Percentiles rank a stretch among this genome's conserved stretches.
Conservation (phyloP, 768 basidiomycete species). For the Rhizopogon vesiculosus region DNA sequence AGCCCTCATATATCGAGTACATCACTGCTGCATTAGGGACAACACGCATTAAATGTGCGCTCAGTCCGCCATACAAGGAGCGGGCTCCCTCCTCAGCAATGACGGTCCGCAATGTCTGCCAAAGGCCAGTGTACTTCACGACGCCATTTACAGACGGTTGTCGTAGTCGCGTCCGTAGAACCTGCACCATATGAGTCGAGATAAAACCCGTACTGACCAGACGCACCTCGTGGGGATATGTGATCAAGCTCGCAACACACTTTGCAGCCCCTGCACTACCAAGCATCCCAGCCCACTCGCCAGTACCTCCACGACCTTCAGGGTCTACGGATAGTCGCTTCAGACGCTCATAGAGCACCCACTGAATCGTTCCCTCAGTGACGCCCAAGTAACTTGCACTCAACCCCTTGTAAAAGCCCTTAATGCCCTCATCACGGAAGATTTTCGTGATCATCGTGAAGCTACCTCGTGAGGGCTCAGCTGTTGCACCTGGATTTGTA, state of each 20-base stretch:
- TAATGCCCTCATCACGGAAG: constrained; percentile 71
- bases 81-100: constrained; percentile 86
- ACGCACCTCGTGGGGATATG: constrained; percentile 95
- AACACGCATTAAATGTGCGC: constrained; percentile 93
- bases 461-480: constrained; percentile 35
- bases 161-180: constrained; percentile 86
- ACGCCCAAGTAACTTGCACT: constrained; percentile 95
- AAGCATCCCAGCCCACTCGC: constrained; percentile 78
- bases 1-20: constrained; percentile 92
- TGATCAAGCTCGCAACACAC: constrained; percentile 88
- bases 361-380: constrained; percentile 94
- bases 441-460: constrained; percentile 67
- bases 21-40: constrained; percentile 97
- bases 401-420: constrained; percentile 92
- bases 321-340: constrained; percentile 59
- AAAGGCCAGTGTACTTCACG: constrained; percentile 79
- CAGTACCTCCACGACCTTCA: constrained; percentile 51
- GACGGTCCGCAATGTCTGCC: constrained; percentile 81
- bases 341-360: constrained; percentile 92
- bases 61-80: constrained; percentile 86
- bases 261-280: constrained; percentile 92
- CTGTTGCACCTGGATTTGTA: not conserved
- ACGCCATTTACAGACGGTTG: constrained; percentile 80
- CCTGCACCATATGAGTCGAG: constrained; percentile 37
- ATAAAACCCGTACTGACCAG: not conserved